Evolutionary conservation across 176 grass and related monocot species (phyloP), one percentile per base, ranked within the genome.

Genomic region (Chloris gayana): DNA sequence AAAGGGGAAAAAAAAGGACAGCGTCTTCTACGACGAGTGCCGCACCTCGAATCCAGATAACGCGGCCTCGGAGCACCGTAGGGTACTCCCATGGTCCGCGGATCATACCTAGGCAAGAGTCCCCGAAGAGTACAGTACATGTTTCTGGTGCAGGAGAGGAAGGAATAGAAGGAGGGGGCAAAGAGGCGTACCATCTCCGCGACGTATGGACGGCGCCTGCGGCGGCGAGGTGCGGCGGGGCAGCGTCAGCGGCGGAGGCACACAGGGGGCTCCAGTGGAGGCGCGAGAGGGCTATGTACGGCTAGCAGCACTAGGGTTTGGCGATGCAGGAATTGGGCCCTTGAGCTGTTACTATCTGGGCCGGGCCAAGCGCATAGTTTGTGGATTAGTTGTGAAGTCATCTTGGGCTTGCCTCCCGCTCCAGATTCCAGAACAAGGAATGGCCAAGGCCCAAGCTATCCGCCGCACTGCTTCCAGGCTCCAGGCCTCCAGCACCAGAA

Each of bases 161-260:
- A 31, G 34, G 59, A 72, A 26, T 21, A 0, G 38, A 6, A 0
- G 10, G 15, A n/a, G 66, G 17, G n/a, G 39, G 57, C 1, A 57
- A 82, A 37, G 56, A 3, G 29, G 18, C 67, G 27, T 83, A 87
- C 86, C 86, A 87, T 87, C 68, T 45, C 80, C 12, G 74, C 80
- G 59, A 54, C 44, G 57, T 29, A 25, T 4, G 33, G 80, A 80
- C 72, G 73, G 85, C 66, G 79, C 41, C 41, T 44, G 41, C 41
- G 17, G 80, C 80, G 47, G 45, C 44, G 66, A 15, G 37, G 32
- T 4, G 53, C 47, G 72, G 53, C 47, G 72, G 30, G 18, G 50
- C 31, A n/a, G 73, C 8, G 50, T 21, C 14, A 67, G 50, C 50
- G 73, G 79, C 72, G 73, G 85, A 57, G 85, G 33, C 37, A 30